Percentiles rank a stretch among this genome's conserved stretches.
These are phyloP conservation scores for Amanita polypyramis DNA, from an alignment of 768 basidiomycete genomes.

Conservation along the genomic window DNA sequence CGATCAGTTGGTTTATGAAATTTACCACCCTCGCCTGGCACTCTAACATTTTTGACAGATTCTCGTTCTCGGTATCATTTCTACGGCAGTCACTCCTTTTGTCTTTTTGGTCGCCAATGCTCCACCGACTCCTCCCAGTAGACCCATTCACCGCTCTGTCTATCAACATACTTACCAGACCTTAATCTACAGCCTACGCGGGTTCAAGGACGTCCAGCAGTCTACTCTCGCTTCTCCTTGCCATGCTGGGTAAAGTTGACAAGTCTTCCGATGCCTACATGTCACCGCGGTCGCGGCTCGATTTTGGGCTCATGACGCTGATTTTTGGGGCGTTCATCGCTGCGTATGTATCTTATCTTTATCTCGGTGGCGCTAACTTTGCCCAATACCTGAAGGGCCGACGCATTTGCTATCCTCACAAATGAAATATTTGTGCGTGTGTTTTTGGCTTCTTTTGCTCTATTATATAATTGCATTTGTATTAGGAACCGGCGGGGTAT, in stretches of 20 bases:
- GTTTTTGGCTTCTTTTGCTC: too few relatives aligned
- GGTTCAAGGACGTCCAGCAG: slow-evolving; percentile 48
- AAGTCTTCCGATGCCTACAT: slow-evolving; percentile 38
- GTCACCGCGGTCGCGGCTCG: slow-evolving; percentile 54
- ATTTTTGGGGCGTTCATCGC: slow-evolving; percentile 60
- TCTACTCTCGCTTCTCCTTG: slow-evolving; percentile 40
- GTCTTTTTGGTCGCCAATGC: slow-evolving; percentile 46
- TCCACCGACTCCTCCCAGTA: slow-evolving; percentile 78
- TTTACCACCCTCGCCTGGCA: neutral
- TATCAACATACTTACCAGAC: slow-evolving; percentile 9
- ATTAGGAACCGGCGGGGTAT: slow-evolving; percentile 68
- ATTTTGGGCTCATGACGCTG: slow-evolving; percentile 49
- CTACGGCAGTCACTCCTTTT: slow-evolving; percentile 48
- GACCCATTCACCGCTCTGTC: slow-evolving; percentile 9
- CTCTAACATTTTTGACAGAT: slow-evolving; percentile 32
- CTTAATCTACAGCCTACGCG: slow-evolving; percentile 47
- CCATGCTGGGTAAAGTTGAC: slow-evolving; percentile 36
- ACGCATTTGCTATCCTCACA: slow-evolving; percentile 55
- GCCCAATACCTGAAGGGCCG: slow-evolving; percentile 31
- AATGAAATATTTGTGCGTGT: slow-evolving; percentile 63
- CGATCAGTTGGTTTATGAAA: slow-evolving; percentile 39
- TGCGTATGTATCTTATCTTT: slow-evolving; percentile 32
- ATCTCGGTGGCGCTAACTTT: neutral
- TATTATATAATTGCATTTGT: neutral
- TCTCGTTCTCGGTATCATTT: slow-evolving; percentile 60